These are phyloP conservation scores for Penicillium samsonianum DNA, from an alignment of 495 filamentous ascomycete species.

Conservation along the genomic window DNA sequence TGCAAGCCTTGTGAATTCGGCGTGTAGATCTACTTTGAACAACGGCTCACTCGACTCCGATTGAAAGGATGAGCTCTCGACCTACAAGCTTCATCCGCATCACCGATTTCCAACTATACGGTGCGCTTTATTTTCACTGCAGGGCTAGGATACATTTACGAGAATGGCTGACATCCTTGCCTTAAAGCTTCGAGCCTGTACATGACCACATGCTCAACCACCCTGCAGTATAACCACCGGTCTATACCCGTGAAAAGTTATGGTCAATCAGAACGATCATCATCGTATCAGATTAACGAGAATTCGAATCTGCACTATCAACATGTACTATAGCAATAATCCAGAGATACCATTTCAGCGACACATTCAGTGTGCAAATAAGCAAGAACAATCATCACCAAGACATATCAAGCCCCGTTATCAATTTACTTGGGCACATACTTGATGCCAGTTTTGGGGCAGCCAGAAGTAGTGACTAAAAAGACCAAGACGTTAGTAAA, in stretches of 20 bases:
- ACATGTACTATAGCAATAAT: conserved; percentile 11
- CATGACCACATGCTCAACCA: not conserved
- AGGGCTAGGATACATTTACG: not conserved
- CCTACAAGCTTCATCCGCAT: not conserved
- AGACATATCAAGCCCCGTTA: not conserved
- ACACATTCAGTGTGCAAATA: not conserved
- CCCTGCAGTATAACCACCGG: not conserved
- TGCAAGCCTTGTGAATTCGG: not conserved
- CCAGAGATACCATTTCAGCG: conserved; percentile 7
- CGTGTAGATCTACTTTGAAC: not conserved
- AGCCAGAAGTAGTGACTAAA: conserved; percentile 55
- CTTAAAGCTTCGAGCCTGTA: not conserved
- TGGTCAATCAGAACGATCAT: not conserved
- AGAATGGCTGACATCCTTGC: not conserved
- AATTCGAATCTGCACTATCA: conserved; percentile 1
- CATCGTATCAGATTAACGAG: not conserved
- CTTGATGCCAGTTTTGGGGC: conserved; percentile 56
- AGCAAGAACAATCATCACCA: not conserved
- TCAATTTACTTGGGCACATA: conserved; percentile 56
- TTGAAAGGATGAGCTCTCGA: not conserved
- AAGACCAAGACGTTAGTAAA: conserved; percentile 1
- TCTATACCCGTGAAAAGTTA: not conserved
- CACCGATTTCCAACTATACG: not conserved
- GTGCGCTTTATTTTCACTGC: not conserved
- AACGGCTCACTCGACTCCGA: not conserved